Evolutionary conservation across 2,329 filamentous ascomycete genomes (phyloP).

Genomic region (Verticillium isaacii): DNA sequence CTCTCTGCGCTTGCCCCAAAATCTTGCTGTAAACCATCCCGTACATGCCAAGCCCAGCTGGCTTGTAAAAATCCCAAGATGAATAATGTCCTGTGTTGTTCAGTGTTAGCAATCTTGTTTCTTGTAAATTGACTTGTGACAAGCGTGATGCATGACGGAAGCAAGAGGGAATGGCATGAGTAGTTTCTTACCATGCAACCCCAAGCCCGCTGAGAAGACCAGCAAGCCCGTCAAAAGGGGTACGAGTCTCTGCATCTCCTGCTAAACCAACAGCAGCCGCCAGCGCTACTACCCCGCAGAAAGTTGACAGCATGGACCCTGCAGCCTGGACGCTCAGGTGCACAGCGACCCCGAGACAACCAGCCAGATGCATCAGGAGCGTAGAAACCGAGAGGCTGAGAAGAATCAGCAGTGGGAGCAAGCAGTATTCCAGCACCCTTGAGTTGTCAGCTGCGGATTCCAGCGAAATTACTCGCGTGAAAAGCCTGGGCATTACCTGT

Average conservation of each 20-base stretch:
- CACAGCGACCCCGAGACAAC: not conserved
- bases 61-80: not conserved
- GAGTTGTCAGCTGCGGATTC: not conserved
- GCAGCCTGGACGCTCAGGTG: not conserved
- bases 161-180: too few relatives aligned
- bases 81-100: not conserved
- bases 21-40: not conserved
- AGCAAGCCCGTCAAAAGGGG: not conserved
- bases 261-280: not conserved
- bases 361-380: not conserved
- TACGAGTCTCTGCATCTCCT: not conserved
- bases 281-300: not conserved
- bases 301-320: not conserved
- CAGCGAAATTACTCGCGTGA: not conserved
- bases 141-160: too few relatives aligned
- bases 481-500: not conserved
- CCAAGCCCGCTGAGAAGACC: not conserved
- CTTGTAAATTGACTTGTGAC: too few relatives aligned
- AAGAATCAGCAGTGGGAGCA: not conserved
- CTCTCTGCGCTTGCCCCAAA: not conserved
- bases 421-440: not conserved
- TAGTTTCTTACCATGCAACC: not conserved
- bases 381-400: not conserved
- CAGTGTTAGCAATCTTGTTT: not conserved
- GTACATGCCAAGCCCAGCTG: not conserved